These are phyloP conservation scores for Crithidia mellificae DNA, from an alignment of 208 protist genomes.

Conservation along the genomic window DNA sequence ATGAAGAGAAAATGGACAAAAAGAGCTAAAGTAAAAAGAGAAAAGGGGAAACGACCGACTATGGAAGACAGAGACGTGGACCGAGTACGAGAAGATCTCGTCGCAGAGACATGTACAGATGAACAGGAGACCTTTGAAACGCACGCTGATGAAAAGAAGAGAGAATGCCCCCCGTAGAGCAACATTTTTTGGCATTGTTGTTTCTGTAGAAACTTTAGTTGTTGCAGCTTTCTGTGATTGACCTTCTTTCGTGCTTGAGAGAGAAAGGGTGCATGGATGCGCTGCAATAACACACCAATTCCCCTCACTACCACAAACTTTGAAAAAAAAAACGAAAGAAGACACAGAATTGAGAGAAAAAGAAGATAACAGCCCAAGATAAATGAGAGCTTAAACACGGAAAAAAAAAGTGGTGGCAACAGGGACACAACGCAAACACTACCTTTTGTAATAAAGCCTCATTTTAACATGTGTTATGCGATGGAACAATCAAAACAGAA, in stretches of 20 bases:
- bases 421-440: slow-evolving; percentile 13
- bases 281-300: too few species aligned
- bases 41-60: neutral
- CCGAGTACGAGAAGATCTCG: slow-evolving; percentile 2
- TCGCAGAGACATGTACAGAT: neutral
- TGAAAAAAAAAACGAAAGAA: neutral
- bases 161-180: slow-evolving; percentile 53
- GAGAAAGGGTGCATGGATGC: too few species aligned
- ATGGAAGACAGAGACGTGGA: neutral
- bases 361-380: slow-evolving; percentile 5
- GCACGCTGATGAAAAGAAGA: slow-evolving; percentile 28
- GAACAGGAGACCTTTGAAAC: slow-evolving; percentile 14
- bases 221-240: neutral
- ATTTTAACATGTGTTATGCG: neutral
- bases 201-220: slow-evolving; percentile 5
- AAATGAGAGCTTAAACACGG: slow-evolving; percentile 14
- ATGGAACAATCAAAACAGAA: neutral
- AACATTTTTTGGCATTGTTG: slow-evolving; percentile 15
- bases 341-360: neutral
- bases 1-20: neutral
- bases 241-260: neutral
- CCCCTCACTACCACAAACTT: too few species aligned
- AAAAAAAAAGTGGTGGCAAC: slow-evolving; percentile 9
- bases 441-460: neutral
- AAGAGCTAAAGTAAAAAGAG: neutral